Evolutionary conservation across 352 stramenopile genomes (phyloP), one percentile per base, ranked within the genome.

Genomic region (Phytophthora constricta): DNA sequence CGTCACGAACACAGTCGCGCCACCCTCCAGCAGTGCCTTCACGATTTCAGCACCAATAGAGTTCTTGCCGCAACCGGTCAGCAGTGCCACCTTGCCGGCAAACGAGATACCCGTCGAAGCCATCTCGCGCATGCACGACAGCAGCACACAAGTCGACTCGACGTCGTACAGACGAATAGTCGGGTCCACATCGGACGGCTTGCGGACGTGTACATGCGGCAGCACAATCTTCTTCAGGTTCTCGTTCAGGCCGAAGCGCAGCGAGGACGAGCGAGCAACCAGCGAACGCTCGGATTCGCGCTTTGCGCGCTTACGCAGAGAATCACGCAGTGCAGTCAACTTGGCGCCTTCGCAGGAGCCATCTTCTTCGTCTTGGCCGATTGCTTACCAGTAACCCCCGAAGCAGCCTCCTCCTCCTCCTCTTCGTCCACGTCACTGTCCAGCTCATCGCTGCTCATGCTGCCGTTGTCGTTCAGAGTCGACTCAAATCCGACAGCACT

Each of bases 31-130:
- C 28, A 97, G 80, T 11, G 90, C 70, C 76, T 93, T 95, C 23
- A 96, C 86, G 4, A 97, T 70, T 61, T 96, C 87, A 0, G 79
- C 84, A 49, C 84, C 90, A 62, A 97, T 97, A 9, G 90, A 97
- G 61, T 93, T 91, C 49, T 78, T 77, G 13, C 90, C 90, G 56
- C 87, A 95, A 47, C 90, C 88, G 10, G 90, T 97, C 46, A 96
- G 67, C n/a, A 97, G 60, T 10, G 88, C 90, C 4, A 94, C 84
- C 74, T 96, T 95, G 41, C 84, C 87, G 10, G 59, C 79, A 61
- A 97, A 97, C n/a, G 84, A 95, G 22, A 95, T 83, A 54, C 90
- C 90, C n/a, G 79, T 81, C 7, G 83, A 84, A 1, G 90, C 90
- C 79, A 96, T 94, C 55, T 96, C 88, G 22, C 83, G 84, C 86